A percentile compares a stretch with the other conserved stretches of the same genome.
phyloP scores from a whole-genome alignment of 228 moss, liverwort and hornwort genomes.

The Sphagnum magellanicum region DNA sequence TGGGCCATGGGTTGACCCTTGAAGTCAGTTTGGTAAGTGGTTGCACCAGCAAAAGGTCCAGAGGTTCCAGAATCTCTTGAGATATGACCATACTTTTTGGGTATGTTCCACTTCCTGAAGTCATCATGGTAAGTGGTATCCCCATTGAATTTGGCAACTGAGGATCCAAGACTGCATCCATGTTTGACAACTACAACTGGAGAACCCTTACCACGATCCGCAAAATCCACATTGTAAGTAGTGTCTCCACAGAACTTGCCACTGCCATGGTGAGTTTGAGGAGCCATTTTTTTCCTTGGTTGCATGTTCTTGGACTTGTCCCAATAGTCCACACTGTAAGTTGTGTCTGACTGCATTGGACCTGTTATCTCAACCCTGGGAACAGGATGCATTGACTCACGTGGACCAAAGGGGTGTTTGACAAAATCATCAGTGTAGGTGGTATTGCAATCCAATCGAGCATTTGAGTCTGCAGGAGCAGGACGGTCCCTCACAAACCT shows the following conservation, averaged over 20 bases:
- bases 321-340: constrained; percentile 63
- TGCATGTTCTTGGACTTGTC: constrained; percentile 63
- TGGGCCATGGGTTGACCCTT: constrained; percentile 22
- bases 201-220: constrained; percentile 25
- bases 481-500: constrained; percentile 30
- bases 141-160: constrained; percentile 62
- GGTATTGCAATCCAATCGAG: constrained; percentile 47
- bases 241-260: constrained; percentile 65
- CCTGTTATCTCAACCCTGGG: constrained; percentile 15
- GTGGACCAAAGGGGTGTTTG: constrained; percentile 43
- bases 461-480: constrained; percentile 12
- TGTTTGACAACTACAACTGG: constrained; percentile 21
- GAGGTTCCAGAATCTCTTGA: constrained; percentile 32
- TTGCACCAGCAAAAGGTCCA: constrained; percentile 40
- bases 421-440: constrained; percentile 73
- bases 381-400: constrained; percentile 26
- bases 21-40: constrained; percentile 58
- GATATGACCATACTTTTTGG: constrained; percentile 24
- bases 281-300: constrained; percentile 14
- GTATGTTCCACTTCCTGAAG: constrained; percentile 60
- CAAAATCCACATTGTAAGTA: constrained; percentile 54
- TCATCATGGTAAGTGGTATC: constrained; percentile 82
- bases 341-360: constrained; percentile 53
- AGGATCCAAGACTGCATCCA: constrained; percentile 47
- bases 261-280: constrained; percentile 4